These are phyloP conservation scores for Petrea volubilis DNA, from an alignment of 257 asterid species.

Conservation along the genomic window DNA sequence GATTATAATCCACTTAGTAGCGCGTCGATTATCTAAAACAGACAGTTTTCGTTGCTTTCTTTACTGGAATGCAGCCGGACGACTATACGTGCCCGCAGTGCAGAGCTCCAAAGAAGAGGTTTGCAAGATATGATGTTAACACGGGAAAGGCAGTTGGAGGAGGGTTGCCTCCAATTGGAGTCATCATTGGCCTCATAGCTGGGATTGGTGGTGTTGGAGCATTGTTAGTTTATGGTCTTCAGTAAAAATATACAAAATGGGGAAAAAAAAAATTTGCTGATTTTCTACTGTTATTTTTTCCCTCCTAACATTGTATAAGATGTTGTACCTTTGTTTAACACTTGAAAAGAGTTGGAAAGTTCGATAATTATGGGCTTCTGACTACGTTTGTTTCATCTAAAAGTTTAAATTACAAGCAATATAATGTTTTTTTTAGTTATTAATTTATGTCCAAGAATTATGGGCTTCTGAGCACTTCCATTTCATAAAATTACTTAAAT, in stretches of 20 bases:
- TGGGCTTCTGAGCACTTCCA: too few relatives aligned
- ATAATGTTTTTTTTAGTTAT: too few relatives aligned
- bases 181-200: conserved; percentile 72
- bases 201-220: conserved; percentile 95
- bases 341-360: not conserved
- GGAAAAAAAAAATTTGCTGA: too few relatives aligned
- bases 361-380: not conserved
- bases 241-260: conserved; percentile 38
- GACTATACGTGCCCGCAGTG: conserved; percentile 92
- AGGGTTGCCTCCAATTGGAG: conserved; percentile 89
- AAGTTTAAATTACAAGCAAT: not conserved
- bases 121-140: conserved; percentile 77
- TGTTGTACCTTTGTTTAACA: not conserved
- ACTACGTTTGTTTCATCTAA: not conserved
- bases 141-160: conserved; percentile 90
- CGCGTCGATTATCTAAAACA: not conserved
- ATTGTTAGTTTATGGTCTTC: conserved; percentile 83
- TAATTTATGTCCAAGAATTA: not conserved
- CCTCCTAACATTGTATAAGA: not conserved
- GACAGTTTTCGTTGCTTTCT: not conserved
- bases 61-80: conserved; percentile 56
- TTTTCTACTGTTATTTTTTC: not conserved
- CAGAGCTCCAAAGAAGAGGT: conserved; percentile 96
- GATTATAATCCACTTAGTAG: not conserved
- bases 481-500: too few relatives aligned